These are phyloP conservation scores for Darksidea phi DNA, from an alignment of 495 filamentous ascomycete genomes.

Conservation along the genomic window DNA sequence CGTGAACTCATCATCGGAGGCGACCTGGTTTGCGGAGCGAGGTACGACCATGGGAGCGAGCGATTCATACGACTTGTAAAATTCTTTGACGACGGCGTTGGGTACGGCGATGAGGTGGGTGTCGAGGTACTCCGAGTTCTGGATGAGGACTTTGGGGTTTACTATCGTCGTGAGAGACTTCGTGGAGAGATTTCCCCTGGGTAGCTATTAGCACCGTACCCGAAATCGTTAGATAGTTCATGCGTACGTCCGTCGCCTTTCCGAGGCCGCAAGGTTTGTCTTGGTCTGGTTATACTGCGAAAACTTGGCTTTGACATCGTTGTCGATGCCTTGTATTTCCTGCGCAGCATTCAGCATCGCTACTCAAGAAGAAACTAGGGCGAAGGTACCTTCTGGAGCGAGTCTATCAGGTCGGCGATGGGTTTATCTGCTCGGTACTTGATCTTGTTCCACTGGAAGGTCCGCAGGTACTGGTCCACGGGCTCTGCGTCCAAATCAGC, in stretches of 20 bases:
- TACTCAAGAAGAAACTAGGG: background rate
- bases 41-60: slow-evolving; percentile 84
- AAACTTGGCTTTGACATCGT: slow-evolving; percentile 90
- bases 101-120: slow-evolving; percentile 91
- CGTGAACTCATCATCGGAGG: slow-evolving; percentile 80
- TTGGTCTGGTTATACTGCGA: slow-evolving; percentile 89
- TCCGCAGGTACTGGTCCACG: slow-evolving; percentile 84
- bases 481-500: slow-evolving; percentile 61
- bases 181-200: slow-evolving; percentile 87
- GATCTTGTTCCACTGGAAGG: slow-evolving; percentile 93
- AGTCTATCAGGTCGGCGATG: slow-evolving; percentile 78
- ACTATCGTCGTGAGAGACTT: slow-evolving; percentile 89
- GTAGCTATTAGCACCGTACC: slow-evolving; percentile 4
- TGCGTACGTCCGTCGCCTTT: slow-evolving; percentile 77
- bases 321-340: slow-evolving; percentile 86
- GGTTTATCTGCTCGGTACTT: slow-evolving; percentile 92
- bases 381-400: slow-evolving; percentile 70
- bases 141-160: slow-evolving; percentile 71
- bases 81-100: slow-evolving; percentile 73
- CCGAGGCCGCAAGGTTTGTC: slow-evolving; percentile 70
- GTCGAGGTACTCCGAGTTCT: slow-evolving; percentile 92
- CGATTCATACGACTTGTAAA: slow-evolving; percentile 84
- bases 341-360: slow-evolving; percentile 37
- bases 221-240: background rate
- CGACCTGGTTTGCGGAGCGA: slow-evolving; percentile 72